Evolutionary conservation across 805 yeast species (phyloP), one percentile per base, ranked within the genome.

Genomic region (Lipomyces starkeyi): DNA sequence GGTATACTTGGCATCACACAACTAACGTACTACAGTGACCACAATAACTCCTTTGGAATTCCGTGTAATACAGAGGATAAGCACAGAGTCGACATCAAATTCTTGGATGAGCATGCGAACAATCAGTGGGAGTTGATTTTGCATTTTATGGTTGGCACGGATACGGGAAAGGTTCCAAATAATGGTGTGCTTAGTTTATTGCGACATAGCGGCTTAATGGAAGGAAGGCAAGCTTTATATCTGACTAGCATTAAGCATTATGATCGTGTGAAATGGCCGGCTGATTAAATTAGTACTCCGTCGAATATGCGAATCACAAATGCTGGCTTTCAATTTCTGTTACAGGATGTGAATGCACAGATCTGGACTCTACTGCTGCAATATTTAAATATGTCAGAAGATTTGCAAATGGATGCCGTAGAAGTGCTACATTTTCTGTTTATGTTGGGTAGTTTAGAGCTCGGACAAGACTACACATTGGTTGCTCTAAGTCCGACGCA

Each of bases 71-170:
- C 83, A 52, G 82, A 83, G 8, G 88, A 87, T 69, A 84, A 86
- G 58, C 84, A 85, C 64, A 80, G 80, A 37, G 89, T 90, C 3
- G 87, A 86, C 59, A 78, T 87, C n/a, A 84, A 83, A 49, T 89
- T 88, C 74, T 81, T 94, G 59, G 96, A 91, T 73, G 82, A 82
- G 53, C 93, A 92, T 79, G 97, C 97, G 14, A 85, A 92, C 6
- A 85, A 84, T 58, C 92, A 90, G 76, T 95, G 99, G 99, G 99
- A 95, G 77, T 87, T 91, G 7, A 94, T 95, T 73, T 82, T 95
- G 74, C 98, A 95, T 82, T 95, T 89, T 80, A 94, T 95, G 98
- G 99, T 95, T 57, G 97, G 98, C 1, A 91, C 98, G 0, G 91
- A 91, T 62, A 80, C 88, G 58, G 82, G 85, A 11, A 84, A 82